Evolutionary conservation across 1,284 basidiomycete species (phyloP).

Genomic region (Puccinia novopanici): DNA sequence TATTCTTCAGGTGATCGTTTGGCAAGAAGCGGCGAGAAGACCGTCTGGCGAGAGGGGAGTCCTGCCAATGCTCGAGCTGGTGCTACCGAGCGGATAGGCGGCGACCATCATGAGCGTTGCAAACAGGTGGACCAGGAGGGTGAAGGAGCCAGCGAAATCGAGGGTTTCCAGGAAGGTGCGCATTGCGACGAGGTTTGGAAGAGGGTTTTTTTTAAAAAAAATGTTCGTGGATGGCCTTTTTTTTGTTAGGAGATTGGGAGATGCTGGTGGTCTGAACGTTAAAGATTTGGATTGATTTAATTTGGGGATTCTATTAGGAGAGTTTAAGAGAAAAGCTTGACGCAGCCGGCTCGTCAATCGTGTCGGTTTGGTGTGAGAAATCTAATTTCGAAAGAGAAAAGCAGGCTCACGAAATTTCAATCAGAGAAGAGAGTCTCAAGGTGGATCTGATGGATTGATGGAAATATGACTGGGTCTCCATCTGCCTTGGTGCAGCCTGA

Average conservation of each 20-base stretch:
- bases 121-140: background rate
- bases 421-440: no score
- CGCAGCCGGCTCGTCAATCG: no score
- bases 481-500: no score
- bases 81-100: slow-evolving; percentile 12
- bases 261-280: background rate
- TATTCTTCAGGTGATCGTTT: slow-evolving; percentile 16
- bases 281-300: background rate
- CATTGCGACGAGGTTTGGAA: background rate
- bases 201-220: no score
- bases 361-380: no score
- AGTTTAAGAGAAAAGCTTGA: no score
- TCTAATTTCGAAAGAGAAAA: no score
- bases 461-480: no score
- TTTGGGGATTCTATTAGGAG: background rate
- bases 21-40: background rate
- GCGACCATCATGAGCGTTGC: background rate
- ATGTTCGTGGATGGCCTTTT: background rate
- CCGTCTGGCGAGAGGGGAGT: background rate
- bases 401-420: no score
- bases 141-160: background rate
- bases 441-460: no score
- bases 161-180: background rate
- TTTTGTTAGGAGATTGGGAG: background rate
- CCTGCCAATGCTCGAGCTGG: background rate